These are phyloP conservation scores for Drechslera avenae DNA, from an alignment of 2,329 filamentous ascomycete species.

Conservation along the genomic window DNA sequence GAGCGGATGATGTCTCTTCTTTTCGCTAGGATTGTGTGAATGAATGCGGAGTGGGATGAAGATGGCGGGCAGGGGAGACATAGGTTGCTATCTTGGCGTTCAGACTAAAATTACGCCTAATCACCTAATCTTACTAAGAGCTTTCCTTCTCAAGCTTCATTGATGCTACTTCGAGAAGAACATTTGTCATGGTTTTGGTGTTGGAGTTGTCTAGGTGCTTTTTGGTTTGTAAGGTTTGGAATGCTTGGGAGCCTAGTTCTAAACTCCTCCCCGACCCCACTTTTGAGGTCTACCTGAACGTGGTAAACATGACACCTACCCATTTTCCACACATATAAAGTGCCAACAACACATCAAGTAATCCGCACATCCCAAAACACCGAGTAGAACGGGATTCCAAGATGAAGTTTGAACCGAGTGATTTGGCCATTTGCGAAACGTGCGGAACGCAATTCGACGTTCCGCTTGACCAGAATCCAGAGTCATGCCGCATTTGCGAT, in stretches of 20 bases:
- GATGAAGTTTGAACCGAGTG: conserved; percentile 40
- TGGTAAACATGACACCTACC: conserved; percentile 2
- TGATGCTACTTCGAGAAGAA: no score
- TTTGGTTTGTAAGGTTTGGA: background rate
- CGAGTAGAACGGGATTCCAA: background rate
- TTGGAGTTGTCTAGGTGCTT: no score
- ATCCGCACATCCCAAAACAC: background rate
- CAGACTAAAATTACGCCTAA: no score
- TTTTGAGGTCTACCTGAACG: conserved; percentile 3
- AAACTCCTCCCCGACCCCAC: conserved; percentile 5
- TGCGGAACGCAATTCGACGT: conserved; percentile 73
- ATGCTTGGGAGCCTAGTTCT: background rate
- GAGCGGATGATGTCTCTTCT: no score
- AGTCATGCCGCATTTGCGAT: conserved; percentile 72
- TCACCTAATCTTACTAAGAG: no score
- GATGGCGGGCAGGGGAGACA: no score
- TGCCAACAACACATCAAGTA: background rate
- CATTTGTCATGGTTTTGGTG: no score
- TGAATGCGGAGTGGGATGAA: no score
- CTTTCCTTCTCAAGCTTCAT: no score
- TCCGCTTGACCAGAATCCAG: conserved; percentile 55
- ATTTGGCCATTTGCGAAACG: conserved; percentile 66
- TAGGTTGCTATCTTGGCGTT: no score
- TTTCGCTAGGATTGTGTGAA: no score
- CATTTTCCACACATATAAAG: background rate